These are phyloP conservation scores for Epithemia pelagica DNA, from an alignment of 108 stramenopile species.

Conservation along the genomic window DNA sequence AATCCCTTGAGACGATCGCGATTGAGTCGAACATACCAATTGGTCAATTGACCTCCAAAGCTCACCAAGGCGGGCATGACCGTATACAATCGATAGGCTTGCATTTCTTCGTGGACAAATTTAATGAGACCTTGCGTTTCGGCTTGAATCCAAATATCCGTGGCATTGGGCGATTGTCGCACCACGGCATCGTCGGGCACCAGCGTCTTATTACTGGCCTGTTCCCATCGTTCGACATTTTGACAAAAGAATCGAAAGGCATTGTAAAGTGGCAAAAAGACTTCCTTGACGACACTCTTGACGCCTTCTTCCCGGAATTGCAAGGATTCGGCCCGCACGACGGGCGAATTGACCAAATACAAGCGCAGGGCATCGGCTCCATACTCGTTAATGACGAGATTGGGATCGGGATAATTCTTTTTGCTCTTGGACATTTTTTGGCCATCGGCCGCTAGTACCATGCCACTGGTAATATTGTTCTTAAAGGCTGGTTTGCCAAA, in stretches of 20 bases:
- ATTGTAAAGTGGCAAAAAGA: constrained; percentile 97
- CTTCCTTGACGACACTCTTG: constrained; percentile 92
- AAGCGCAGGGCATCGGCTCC: constrained; percentile 99
- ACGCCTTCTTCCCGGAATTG: constrained; percentile 98
- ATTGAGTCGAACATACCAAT: constrained; percentile 99
- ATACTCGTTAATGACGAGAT: constrained; percentile 84
- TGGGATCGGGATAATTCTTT: constrained; percentile 99
- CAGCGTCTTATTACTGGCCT: constrained; percentile 53
- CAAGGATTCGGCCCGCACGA: constrained; percentile 96
- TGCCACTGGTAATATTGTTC: constrained; percentile 97
- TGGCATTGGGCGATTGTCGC: constrained; percentile 78
- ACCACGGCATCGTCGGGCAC: constrained; percentile 79
- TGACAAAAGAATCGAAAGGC: constrained; percentile 97
- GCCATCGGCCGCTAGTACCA: constrained; percentile 95
- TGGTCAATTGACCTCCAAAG: constrained; percentile 95
- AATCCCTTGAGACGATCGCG: constrained; percentile 96
- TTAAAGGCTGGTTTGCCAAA: constrained; percentile 98
- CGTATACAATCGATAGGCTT: constrained; percentile 96
- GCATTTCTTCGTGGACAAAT: constrained; percentile 98
- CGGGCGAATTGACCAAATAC: constrained; percentile 99
- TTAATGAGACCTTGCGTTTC: constrained; percentile 92
- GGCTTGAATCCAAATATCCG: constrained; percentile 99
- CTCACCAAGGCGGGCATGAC: constrained; percentile 96
- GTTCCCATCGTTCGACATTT: constrained; percentile 82
- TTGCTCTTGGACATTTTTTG: constrained; percentile 99